Base-by-base conservation (phyloP, 176 grass and related monocot genomes). In the sorghum (Sorghum bicolor) region DNA sequence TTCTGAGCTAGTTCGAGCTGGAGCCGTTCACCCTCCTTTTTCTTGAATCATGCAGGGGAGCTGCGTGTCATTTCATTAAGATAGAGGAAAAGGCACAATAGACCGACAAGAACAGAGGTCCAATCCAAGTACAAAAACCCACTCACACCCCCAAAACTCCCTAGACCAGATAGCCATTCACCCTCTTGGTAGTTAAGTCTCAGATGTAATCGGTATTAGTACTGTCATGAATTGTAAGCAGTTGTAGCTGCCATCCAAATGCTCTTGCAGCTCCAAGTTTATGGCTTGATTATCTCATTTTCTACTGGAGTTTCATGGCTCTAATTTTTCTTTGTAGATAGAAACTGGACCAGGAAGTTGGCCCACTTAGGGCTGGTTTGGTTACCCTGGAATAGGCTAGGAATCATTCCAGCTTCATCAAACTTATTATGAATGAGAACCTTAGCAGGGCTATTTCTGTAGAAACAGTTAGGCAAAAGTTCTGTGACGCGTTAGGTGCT, bases 351-450 rank as follows among this genome's bases (percentile, higher is more conserved):
- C 33, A 40, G 62, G 16, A 76, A 67, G 36, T 76, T 41, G 44
- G 41, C 31, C 6, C 48, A 76, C 33, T n/a, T n/a, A n/a, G n/a
- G n/a, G n/a, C n/a, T n/a, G n/a, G n/a, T n/a, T n/a, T n/a, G n/a
- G n/a, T n/a, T n/a, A n/a, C n/a, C n/a, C n/a, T n/a, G n/a, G n/a
- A n/a, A n/a, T n/a, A n/a, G n/a, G n/a, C n/a, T n/a, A n/a, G n/a
- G n/a, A n/a, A n/a, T n/a, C n/a, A n/a, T n/a, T n/a, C n/a, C n/a
- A n/a, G n/a, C n/a, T n/a, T n/a, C n/a, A n/a, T n/a, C n/a, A n/a
- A n/a, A n/a, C n/a, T n/a, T n/a, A n/a, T n/a, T n/a, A 34, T 44
- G 70, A 47, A 76, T 67, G 64, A 76, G 10, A 67, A 67, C 32
- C 44, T 84, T 52, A 29, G 31, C 24, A 22, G 19, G 11, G 9